phyloP scores from a whole-genome alignment of 345 rosid species.

The Diplotaxis tenuifolia region DNA sequence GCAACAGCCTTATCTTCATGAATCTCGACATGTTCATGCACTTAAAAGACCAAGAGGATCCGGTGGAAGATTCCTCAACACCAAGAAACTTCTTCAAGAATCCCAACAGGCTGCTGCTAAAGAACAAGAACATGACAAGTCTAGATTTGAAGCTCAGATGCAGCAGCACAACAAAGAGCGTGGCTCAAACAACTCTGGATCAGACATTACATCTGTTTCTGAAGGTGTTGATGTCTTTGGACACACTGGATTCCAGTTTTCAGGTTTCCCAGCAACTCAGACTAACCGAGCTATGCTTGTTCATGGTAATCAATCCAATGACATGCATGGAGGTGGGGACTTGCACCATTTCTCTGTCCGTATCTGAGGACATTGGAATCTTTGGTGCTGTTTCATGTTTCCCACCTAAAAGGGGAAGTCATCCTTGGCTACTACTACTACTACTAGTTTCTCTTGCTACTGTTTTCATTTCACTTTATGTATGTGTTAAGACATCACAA shows the following conservation, averaged over 20 bases:
- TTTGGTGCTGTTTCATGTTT: constrained; percentile 41
- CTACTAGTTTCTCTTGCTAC: constrained; percentile 37
- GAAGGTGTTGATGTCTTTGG: constrained; percentile 46
- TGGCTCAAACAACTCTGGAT: constrained; percentile 47
- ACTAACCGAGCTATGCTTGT: constrained; percentile 29
- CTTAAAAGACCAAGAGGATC: constrained; percentile 77
- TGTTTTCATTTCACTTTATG: constrained; percentile 20
- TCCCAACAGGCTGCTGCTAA: constrained; percentile 33
- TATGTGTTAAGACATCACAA: constrained; percentile 27
- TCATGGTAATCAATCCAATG: constrained; percentile 38
- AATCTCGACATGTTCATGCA: constrained; percentile 89
- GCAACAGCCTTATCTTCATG: constrained; percentile 78
- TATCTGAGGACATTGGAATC: constrained; percentile 40
- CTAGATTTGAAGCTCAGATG: constrained; percentile 43
- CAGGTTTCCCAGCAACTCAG: constrained; percentile 47
- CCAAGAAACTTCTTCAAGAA: constrained; percentile 49
- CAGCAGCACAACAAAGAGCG: constrained; percentile 39
- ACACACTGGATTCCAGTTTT: constrained; percentile 50
- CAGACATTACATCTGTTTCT: constrained; percentile 48
- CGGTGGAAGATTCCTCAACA: constrained; percentile 78
- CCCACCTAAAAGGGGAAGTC: constrained; percentile 72
- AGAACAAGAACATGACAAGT: constrained; percentile 27
- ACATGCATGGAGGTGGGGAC: constrained; percentile 43
- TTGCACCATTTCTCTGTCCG: constrained; percentile 45
- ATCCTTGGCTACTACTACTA: constrained; percentile 98